A percentile compares a stretch with the other conserved stretches of the same genome.
phyloP scores from a whole-genome alignment of 305 asterid species.

The Petunia hybrid region DNA sequence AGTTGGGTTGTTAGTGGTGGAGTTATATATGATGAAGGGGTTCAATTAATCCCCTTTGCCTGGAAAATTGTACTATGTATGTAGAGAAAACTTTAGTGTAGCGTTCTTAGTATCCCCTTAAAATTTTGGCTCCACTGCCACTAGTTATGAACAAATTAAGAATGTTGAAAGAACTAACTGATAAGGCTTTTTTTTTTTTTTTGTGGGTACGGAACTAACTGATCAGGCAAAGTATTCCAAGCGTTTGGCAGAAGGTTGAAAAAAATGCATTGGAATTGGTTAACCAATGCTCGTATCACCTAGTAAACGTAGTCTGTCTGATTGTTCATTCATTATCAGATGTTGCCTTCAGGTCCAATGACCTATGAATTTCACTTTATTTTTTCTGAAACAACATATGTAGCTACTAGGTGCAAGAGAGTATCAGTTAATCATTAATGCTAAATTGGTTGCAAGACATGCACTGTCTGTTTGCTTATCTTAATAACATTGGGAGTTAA shows the following conservation, averaged over 20 bases:
- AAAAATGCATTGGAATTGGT: neutral
- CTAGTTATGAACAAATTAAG: no score
- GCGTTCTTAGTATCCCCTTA: no score
- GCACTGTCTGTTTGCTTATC: neutral
- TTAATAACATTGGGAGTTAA: neutral
- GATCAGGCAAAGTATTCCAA: neutral
- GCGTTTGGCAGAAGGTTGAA: neutral
- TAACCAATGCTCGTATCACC: neutral
- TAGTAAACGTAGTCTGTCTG: neutral
- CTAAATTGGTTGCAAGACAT: neutral
- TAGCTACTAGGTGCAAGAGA: neutral
- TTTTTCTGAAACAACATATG: neutral
- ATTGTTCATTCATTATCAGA: neutral
- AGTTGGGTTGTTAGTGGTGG: no score
- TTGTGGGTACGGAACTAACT: neutral
- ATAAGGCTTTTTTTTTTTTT: no score
- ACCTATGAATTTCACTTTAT: neutral
- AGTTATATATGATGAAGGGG: no score
- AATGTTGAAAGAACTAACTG: no score
- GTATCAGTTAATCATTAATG: neutral
- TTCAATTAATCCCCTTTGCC: no score
- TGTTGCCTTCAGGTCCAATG: neutral
- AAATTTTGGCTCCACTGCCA: no score
- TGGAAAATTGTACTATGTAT: no score
- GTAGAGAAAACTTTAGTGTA: no score